These are phyloP conservation scores for Claviceps sp. DNA, from an alignment of 2,329 filamentous ascomycete species.

Conservation along the genomic window DNA sequence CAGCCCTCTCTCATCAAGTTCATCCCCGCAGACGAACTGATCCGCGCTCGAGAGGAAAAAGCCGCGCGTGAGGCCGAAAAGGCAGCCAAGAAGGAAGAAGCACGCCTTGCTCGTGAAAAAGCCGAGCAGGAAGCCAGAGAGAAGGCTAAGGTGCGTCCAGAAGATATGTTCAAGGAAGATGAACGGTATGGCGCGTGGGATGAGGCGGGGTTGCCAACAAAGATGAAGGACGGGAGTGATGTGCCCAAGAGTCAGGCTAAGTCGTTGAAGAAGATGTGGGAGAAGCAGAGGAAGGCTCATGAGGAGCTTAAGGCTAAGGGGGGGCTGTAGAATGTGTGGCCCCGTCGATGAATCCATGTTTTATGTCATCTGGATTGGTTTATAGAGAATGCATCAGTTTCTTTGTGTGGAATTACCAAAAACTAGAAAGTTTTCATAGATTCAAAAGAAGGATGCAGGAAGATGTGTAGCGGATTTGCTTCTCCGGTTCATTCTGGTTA, in stretches of 20 bases:
- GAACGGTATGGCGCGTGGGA: constrained; percentile 65
- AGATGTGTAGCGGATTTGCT: too few species aligned
- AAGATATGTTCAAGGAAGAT: constrained; percentile 43
- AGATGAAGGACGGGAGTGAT: constrained; percentile 64
- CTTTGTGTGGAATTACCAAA: too few species aligned
- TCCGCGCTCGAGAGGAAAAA: constrained; percentile 46
- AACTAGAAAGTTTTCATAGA: too few species aligned
- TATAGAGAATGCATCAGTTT: background rate
- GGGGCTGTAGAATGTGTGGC: constrained; percentile 1
- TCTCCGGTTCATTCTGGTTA: too few species aligned
- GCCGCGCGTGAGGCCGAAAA: constrained; percentile 48
- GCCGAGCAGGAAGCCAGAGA: constrained; percentile 40
- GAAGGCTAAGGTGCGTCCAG: constrained; percentile 41
- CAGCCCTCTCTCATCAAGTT: constrained; percentile 62
- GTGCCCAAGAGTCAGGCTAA: constrained; percentile 68
- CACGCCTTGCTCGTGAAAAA: constrained; percentile 34
- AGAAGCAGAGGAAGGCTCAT: constrained; percentile 75
- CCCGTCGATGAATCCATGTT: background rate
- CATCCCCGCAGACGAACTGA: constrained; percentile 41
- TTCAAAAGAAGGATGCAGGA: too few species aligned
- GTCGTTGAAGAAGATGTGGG: constrained; percentile 81
- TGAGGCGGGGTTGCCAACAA: constrained; percentile 64
- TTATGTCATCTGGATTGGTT: background rate
- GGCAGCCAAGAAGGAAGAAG: constrained; percentile 40
- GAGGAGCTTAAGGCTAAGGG: constrained; percentile 33